Conservation (phyloP, 148 eudicot genomes). For the Rhododendron henanense region DNA sequence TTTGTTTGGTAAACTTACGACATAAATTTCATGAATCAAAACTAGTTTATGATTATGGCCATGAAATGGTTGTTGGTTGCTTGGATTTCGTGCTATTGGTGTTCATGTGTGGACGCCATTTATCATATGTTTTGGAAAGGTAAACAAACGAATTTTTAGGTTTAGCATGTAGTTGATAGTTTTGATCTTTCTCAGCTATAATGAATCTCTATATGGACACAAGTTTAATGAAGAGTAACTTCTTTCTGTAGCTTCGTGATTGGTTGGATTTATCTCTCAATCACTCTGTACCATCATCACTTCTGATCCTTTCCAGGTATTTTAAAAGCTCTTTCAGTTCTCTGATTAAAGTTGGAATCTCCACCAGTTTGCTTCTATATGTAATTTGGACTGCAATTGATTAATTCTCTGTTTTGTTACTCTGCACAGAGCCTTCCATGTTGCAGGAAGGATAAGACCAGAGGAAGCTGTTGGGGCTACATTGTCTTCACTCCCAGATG, state of each 20-base stretch:
- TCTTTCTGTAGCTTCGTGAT: slow-evolving; percentile 66
- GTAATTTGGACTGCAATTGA: slow-evolving; percentile 3
- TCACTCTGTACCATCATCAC: slow-evolving; percentile 80
- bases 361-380: not conserved
- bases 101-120: not conserved
- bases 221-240: not conserved
- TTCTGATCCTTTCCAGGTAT: slow-evolving; percentile 80
- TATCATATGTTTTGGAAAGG: not conserved
- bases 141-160: not conserved
- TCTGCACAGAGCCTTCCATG: slow-evolving; percentile 59
- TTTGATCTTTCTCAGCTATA: not conserved
- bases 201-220: not conserved
- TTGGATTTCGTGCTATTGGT: not conserved
- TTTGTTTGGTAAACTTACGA: not conserved
- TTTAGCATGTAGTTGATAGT: not conserved
- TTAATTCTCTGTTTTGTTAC: not conserved
- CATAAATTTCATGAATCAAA: not conserved
- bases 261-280: slow-evolving; percentile 87
- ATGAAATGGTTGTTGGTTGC: not conserved
- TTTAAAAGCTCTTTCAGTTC: not conserved
- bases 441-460: slow-evolving; percentile 67
- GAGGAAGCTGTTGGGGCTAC: slow-evolving; percentile 84
- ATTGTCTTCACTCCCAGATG: slow-evolving; percentile 85
- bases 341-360: not conserved
- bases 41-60: not conserved